A percentile compares a stretch with the other conserved stretches of the same genome.
Conservation (phyloP, 2,329 filamentous ascomycete genomes). For the Neonectria faginata region DNA sequence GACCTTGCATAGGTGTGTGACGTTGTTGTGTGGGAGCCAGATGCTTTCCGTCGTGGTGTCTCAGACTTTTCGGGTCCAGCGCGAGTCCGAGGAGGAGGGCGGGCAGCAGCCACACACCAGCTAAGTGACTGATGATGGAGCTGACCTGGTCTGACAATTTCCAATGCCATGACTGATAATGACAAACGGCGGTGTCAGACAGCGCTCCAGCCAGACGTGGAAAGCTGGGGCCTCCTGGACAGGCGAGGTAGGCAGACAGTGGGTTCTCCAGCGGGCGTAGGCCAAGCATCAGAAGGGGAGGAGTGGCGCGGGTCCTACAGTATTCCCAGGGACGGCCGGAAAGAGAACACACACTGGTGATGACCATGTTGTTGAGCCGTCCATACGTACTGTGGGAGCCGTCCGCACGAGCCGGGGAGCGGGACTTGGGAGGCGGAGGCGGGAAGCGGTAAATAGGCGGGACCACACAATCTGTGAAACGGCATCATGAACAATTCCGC, state of each 20-base stretch:
- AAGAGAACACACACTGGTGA: constrained; percentile 18
- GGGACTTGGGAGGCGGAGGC: constrained; percentile 13
- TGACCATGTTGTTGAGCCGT: background rate
- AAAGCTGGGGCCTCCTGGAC: constrained; percentile 27
- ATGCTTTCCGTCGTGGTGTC: constrained; percentile 18
- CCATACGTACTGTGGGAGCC: background rate
- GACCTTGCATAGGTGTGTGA: constrained; percentile 22
- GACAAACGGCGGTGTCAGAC: constrained; percentile 35
- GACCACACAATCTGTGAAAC: constrained; percentile 21
- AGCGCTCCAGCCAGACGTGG: constrained; percentile 26
- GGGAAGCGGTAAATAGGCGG: constrained; percentile 13
- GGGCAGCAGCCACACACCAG: constrained; percentile 22
- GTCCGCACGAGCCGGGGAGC: background rate
- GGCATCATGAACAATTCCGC: constrained; percentile 37
- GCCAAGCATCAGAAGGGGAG: constrained; percentile 27
- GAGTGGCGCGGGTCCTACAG: constrained; percentile 18
- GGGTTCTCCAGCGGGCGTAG: constrained; percentile 29
- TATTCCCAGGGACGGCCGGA: background rate
- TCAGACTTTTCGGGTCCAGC: constrained; percentile 10
- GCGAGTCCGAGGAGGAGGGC: constrained; percentile 11
- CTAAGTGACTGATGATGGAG: constrained; percentile 33
- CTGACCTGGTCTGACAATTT: constrained; percentile 32
- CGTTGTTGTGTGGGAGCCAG: constrained; percentile 12
- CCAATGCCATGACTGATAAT: constrained; percentile 35
- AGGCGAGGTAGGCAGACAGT: constrained; percentile 26